Evolutionary conservation across 176 grass and related monocot genomes (phyloP).

Genomic region (Phoenix dactylifera): DNA sequence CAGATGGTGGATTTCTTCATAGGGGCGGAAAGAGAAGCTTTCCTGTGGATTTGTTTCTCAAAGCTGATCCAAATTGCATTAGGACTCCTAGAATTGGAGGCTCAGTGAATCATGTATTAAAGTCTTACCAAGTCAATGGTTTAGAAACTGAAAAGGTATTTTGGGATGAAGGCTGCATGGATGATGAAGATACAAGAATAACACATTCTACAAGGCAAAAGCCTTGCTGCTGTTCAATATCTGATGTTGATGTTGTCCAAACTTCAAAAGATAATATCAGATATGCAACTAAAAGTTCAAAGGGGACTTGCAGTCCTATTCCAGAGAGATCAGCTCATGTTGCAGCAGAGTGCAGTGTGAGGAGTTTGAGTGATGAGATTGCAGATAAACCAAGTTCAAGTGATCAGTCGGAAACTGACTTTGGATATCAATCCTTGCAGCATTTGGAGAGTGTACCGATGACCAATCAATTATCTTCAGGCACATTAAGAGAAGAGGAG

Average conservation of each 20-base stretch:
- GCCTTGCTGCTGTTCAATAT: conserved; percentile 64
- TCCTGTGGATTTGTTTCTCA: conserved; percentile 49
- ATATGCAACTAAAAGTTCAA: conserved; percentile 48
- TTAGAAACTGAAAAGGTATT: conserved; percentile 46
- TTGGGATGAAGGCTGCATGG: conserved; percentile 65
- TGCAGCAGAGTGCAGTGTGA: conserved; percentile 47
- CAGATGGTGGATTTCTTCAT: conserved; percentile 64
- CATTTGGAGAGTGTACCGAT: conserved; percentile 28
- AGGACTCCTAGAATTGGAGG: conserved; percentile 61
- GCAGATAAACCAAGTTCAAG: conserved; percentile 61
- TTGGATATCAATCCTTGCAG: conserved; percentile 49
- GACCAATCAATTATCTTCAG: conserved; percentile 32
- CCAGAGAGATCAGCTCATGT: conserved; percentile 39
- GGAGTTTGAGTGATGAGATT: conserved; percentile 56
- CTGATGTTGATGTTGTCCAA: conserved; percentile 38
- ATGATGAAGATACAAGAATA: conserved; percentile 49
- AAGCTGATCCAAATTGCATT: conserved; percentile 44
- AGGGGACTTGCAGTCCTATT: conserved; percentile 42
- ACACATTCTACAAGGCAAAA: conserved; percentile 60
- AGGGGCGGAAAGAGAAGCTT: conserved; percentile 56
- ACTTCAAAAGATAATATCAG: conserved; percentile 41
- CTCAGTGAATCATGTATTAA: conserved; percentile 40
- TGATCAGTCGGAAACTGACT: conserved; percentile 42
- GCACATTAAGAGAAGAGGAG: conserved; percentile 64
- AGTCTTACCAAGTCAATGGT: conserved; percentile 32